These are phyloP conservation scores for Ustilago sp. DNA, from an alignment of 1,284 basidiomycete genomes.

Conservation along the genomic window DNA sequence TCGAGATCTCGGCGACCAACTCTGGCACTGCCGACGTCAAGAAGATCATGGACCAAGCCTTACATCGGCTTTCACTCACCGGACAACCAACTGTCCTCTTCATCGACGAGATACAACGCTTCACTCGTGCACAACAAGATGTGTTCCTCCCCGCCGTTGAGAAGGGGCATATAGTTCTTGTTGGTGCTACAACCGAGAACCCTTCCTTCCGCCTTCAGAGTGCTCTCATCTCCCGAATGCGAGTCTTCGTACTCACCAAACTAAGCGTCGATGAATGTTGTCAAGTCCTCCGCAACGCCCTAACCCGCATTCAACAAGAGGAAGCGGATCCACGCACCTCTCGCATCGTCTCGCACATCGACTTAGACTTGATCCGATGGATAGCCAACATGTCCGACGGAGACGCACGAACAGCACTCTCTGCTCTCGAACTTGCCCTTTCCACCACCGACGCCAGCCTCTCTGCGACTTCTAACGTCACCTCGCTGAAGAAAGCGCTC, in stretches of 20 bases:
- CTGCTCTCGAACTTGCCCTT: conserved; percentile 62
- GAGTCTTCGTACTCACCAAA: conserved; percentile 71
- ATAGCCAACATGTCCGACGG: conserved; percentile 65
- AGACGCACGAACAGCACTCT: conserved; percentile 61
- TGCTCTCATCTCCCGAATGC: conserved; percentile 81
- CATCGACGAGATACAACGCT: conserved; percentile 85
- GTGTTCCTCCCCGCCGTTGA: conserved; percentile 49
- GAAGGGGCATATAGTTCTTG: conserved; percentile 71
- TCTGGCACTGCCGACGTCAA: conserved; percentile 84
- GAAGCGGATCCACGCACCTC: background rate
- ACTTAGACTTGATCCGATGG: conserved; percentile 56
- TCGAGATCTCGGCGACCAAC: conserved; percentile 69
- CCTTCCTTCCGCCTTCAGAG: conserved; percentile 82
- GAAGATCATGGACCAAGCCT: conserved; percentile 83
- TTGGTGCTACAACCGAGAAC: conserved; percentile 92
- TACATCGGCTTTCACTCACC: conserved; percentile 77
- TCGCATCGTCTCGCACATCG: conserved; percentile 60
- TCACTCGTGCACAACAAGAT: conserved; percentile 85
- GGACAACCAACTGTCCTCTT: conserved; percentile 81
- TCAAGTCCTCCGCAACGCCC: conserved; percentile 51
- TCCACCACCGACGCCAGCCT: conserved; percentile 44
- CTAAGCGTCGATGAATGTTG: conserved; percentile 53
- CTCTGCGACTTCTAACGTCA: conserved; percentile 23
- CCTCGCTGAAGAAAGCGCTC: conserved; percentile 48
- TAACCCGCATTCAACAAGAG: conserved; percentile 34